Evolutionary conservation across 805 yeast species (phyloP).

Genomic region (Monosporozyma solicola): DNA sequence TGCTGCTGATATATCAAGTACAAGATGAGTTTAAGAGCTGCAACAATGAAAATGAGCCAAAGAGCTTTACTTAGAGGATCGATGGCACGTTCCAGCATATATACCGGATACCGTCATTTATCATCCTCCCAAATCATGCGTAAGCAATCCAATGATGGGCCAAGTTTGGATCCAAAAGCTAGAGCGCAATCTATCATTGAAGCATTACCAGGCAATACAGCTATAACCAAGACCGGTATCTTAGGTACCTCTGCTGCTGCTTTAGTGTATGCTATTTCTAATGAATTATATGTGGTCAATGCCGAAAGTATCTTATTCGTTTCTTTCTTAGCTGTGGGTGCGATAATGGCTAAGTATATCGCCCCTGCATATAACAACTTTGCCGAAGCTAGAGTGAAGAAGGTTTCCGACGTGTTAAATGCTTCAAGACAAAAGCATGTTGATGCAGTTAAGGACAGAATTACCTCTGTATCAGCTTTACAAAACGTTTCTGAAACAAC

Average conservation of each 20-base stretch:
- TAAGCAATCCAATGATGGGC: background rate
- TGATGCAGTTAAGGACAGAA: slow-evolving; percentile 87
- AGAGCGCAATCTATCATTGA: slow-evolving; percentile 86
- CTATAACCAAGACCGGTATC: slow-evolving; percentile 86
- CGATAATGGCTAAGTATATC: slow-evolving; percentile 70
- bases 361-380: slow-evolving; percentile 93
- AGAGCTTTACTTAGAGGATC: slow-evolving; percentile 19
- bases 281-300: slow-evolving; percentile 85
- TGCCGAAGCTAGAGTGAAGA: slow-evolving; percentile 79
- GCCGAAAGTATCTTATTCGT: slow-evolving; percentile 84
- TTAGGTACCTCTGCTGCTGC: slow-evolving; percentile 94
- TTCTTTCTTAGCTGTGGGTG: slow-evolving; percentile 70
- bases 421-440: slow-evolving; percentile 86
- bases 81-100: slow-evolving; percentile 14
- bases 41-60: slow-evolving; percentile 20
- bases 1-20: background rate
- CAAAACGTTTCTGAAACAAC: slow-evolving; percentile 89
- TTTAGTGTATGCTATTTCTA: slow-evolving; percentile 85
- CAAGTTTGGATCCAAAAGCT: slow-evolving; percentile 61
- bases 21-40: slow-evolving; percentile 25
- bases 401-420: slow-evolving; percentile 73
- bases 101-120: slow-evolving; percentile 46
- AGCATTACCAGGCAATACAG: slow-evolving; percentile 86
- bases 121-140: slow-evolving; percentile 34
- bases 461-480: slow-evolving; percentile 76